Evolutionary conservation across 2,329 filamentous ascomycete species (phyloP).

Genomic region (Pseudocercospora fuligena): DNA sequence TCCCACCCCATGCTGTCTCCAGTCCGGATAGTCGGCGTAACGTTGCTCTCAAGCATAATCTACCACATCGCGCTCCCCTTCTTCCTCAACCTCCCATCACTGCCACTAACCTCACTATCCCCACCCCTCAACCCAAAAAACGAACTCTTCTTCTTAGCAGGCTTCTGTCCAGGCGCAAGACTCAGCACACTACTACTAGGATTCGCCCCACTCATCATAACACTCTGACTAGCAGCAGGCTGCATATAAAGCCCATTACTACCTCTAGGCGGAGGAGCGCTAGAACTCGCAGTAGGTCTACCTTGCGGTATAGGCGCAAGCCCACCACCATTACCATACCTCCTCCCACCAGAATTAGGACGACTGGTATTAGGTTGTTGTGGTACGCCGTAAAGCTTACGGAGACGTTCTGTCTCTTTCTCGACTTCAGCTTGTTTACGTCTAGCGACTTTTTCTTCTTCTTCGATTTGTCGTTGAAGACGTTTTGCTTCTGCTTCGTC

Average conservation of each 20-base stretch:
- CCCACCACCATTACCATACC: neutral
- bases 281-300: slow-evolving; percentile 21
- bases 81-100: slow-evolving; percentile 44
- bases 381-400: slow-evolving; percentile 67
- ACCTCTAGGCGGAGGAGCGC: slow-evolving; percentile 24
- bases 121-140: slow-evolving; percentile 44
- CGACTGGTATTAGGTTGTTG: slow-evolving; percentile 18
- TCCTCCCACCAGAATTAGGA: neutral
- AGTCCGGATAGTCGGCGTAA: no score
- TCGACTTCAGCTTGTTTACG: slow-evolving; percentile 61
- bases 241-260: slow-evolving; percentile 39
- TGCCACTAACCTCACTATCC: slow-evolving; percentile 32
- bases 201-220: slow-evolving; percentile 43
- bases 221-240: slow-evolving; percentile 35
- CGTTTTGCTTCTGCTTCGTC: slow-evolving; percentile 63
- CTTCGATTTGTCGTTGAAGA: slow-evolving; percentile 58
- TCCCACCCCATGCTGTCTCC: no score
- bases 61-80: slow-evolving; percentile 53
- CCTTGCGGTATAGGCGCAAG: slow-evolving; percentile 33
- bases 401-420: slow-evolving; percentile 76
- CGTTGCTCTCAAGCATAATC: no score
- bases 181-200: slow-evolving; percentile 25
- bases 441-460: slow-evolving; percentile 64
- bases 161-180: slow-evolving; percentile 16
- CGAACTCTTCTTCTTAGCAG: slow-evolving; percentile 43